A percentile compares a stretch with the other conserved stretches of the same genome.
Evolutionary conservation across 345 rosid species (phyloP).

Genomic region (Bruguiera sexangula): DNA sequence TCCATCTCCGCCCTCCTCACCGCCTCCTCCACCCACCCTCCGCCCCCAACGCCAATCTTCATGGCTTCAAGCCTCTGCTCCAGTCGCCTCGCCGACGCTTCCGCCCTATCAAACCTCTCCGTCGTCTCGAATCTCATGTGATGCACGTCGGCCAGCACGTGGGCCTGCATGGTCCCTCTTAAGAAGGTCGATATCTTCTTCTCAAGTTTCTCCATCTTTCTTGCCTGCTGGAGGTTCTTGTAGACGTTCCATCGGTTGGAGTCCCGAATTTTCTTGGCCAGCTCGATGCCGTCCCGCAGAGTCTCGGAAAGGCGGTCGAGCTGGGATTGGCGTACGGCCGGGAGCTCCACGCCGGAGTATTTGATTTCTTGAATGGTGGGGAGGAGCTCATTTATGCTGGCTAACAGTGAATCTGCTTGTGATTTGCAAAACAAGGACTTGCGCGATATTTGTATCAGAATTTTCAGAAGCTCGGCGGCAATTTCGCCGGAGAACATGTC

Average conservation of each 20-base stretch:
- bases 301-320: slow-evolving; percentile 48
- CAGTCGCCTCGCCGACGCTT: slow-evolving; percentile 34
- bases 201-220: slow-evolving; percentile 70
- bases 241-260: slow-evolving; percentile 65
- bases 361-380: slow-evolving; percentile 66
- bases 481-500: slow-evolving; percentile 73
- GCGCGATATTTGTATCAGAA: slow-evolving; percentile 32
- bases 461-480: slow-evolving; percentile 52
- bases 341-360: slow-evolving; percentile 74
- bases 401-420: slow-evolving; percentile 39
- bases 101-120: slow-evolving; percentile 54
- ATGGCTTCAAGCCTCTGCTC: slow-evolving; percentile 52
- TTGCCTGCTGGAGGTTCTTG: slow-evolving; percentile 41
- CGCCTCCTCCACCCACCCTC: slow-evolving; percentile 61
- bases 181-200: slow-evolving; percentile 44
- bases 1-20: slow-evolving; percentile 46
- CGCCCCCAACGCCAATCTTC: slow-evolving; percentile 50
- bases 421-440: slow-evolving; percentile 44
- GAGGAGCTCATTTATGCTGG: slow-evolving; percentile 26
- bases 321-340: slow-evolving; percentile 57
- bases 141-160: slow-evolving; percentile 68
- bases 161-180: slow-evolving; percentile 35
- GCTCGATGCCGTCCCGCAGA: slow-evolving; percentile 45
- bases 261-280: slow-evolving; percentile 37
- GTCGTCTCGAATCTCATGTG: slow-evolving; percentile 36